A percentile compares a stretch with the other conserved stretches of the same genome.
Conservation (phyloP, 2,329 filamentous ascomycete genomes). For the Stachybotrys echinatus region DNA sequence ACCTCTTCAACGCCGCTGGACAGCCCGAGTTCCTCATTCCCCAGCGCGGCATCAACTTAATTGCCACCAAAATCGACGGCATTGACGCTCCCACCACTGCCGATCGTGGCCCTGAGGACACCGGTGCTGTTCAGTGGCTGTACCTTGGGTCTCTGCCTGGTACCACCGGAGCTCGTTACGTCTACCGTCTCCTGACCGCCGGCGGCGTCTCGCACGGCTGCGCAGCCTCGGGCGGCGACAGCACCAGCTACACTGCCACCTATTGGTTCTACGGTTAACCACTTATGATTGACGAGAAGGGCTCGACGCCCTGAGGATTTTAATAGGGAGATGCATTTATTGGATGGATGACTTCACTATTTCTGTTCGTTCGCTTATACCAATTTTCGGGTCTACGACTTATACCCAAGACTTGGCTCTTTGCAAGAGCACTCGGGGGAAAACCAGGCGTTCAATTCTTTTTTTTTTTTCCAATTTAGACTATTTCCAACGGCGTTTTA, state of each 20-base stretch:
- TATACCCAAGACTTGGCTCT: not conserved
- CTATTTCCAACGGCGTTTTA: not conserved
- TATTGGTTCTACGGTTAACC: slow-evolving; percentile 52
- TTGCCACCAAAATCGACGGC: slow-evolving; percentile 42
- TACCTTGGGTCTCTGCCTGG: slow-evolving; percentile 36
- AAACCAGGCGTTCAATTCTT: not conserved
- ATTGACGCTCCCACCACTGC: slow-evolving; percentile 47
- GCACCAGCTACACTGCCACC: slow-evolving; percentile 49
- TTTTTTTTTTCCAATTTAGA: slow-evolving; percentile 1
- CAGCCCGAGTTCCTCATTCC: slow-evolving; percentile 57
- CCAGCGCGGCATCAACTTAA: slow-evolving; percentile 28
- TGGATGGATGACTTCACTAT: not conserved
- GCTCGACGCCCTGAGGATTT: not conserved
- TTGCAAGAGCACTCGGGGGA: not conserved
- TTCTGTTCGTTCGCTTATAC: slow-evolving; percentile 6
- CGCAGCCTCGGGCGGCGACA: slow-evolving; percentile 34
- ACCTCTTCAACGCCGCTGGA: slow-evolving; percentile 56
- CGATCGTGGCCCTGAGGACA: slow-evolving; percentile 38
- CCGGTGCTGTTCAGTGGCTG: slow-evolving; percentile 53
- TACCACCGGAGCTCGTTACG: slow-evolving; percentile 30
- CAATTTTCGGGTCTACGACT: slow-evolving; percentile 2
- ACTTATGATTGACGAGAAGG: not conserved
- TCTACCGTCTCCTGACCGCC: slow-evolving; percentile 52
- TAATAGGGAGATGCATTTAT: not conserved
- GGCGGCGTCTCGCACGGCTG: slow-evolving; percentile 44